Percentiles rank a stretch among this genome's conserved stretches.
Conservation (phyloP, 2,329 filamentous ascomycete species). For the Macrophomina pseudophaseolina region DNA sequence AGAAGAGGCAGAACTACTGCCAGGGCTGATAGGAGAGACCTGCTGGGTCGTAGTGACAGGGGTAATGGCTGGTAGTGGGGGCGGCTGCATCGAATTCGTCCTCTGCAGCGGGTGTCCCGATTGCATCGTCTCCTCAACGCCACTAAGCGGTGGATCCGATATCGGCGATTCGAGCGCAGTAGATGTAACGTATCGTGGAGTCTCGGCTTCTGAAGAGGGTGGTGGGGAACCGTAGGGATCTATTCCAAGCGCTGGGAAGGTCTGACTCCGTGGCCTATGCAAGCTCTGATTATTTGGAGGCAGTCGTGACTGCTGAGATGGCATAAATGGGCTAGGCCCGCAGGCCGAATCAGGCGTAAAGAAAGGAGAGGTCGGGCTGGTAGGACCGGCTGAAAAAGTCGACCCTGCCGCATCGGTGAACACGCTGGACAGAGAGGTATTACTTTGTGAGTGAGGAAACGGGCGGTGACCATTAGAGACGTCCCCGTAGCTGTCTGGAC, state of each 20-base stretch:
- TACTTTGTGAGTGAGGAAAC: slow-evolving; percentile 65
- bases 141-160: slow-evolving; percentile 37
- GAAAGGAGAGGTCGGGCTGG: slow-evolving; percentile 77
- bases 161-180: slow-evolving; percentile 56
- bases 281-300: slow-evolving; percentile 60
- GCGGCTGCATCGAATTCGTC: slow-evolving; percentile 53
- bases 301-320: slow-evolving; percentile 57
- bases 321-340: slow-evolving; percentile 67
- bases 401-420: slow-evolving; percentile 70
- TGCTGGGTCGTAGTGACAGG: slow-evolving; percentile 35
- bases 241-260: slow-evolving; percentile 72
- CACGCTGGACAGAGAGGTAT: slow-evolving; percentile 69
- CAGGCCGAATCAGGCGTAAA: slow-evolving; percentile 77
- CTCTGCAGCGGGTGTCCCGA: slow-evolving; percentile 34
- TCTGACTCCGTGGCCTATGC: slow-evolving; percentile 83
- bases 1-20: slow-evolving; percentile 58
- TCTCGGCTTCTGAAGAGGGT: slow-evolving; percentile 58
- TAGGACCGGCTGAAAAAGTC: slow-evolving; percentile 70
- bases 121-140: slow-evolving; percentile 50
- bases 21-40: slow-evolving; percentile 27
- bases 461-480: slow-evolving; percentile 66
- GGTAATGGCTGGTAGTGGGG: slow-evolving; percentile 50
- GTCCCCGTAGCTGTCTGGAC: slow-evolving; percentile 63
- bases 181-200: slow-evolving; percentile 58
- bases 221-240: slow-evolving; percentile 62